Base-by-base conservation (phyloP, 129 eudicot species). In the sunflower (Helianthus annuus) region DNA sequence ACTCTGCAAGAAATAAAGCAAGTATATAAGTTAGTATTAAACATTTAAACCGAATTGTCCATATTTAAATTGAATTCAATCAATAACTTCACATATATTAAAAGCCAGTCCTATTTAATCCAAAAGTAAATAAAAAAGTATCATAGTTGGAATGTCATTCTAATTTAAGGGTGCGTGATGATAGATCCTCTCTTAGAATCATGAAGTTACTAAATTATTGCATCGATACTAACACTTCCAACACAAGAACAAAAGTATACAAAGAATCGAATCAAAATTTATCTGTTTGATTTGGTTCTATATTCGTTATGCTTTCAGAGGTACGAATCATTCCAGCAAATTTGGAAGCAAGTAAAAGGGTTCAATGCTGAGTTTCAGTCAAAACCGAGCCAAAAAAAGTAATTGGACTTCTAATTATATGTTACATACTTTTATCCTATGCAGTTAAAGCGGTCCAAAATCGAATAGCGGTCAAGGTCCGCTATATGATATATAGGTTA, bases 1-100 rank as follows among this genome's bases (percentile, higher is more conserved):
- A 67, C 79, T 83, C 98, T 94, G 10, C 64, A 27, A 11, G 15
- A 45, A 48, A 42, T 4, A 6, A 75, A 62, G 42, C 24, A 69
- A 62, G 38, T 55, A 64, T 60, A 44, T 60, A 44, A 27, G 16
- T 56, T 38, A 57, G 1, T 15, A 49, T 22, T 19, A 67, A n/a
- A n/a, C n/a, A n/a, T n/a, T n/a, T n/a, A n/a, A 27, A 27, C 58
- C 14, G 1, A 24, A 67, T 10, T 48, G 7, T 48, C 59, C 72
- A 48, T 48, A 48, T 67, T 61, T 0, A 24, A 67, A 49, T 7
- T 22, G 57, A 64, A 44, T 5, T 48, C 19, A 64, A 65, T 15
- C 22, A 14, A 27, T 58, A 14, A 10, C 39, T 24, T 24, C 40
- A 58, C 39, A 58, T 58, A 11, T 27, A 27, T 24, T 27, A 24